These are phyloP conservation scores for Paxillus rubicundulus DNA, from an alignment of 768 basidiomycete genomes.

Conservation along the genomic window DNA sequence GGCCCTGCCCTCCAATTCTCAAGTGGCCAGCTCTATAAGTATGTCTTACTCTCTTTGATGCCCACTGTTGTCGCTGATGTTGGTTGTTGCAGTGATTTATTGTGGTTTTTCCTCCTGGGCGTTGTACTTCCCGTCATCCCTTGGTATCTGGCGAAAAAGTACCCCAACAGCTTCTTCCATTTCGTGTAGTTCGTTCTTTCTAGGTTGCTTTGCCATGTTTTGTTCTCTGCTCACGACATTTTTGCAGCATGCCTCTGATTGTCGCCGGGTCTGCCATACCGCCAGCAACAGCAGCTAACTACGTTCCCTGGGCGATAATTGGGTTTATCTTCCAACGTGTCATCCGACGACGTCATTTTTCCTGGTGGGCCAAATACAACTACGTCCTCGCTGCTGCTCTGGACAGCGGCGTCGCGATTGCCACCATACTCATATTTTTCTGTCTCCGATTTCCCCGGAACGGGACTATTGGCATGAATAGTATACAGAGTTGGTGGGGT, in stretches of 20 bases:
- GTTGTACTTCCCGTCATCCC: slow-evolving; percentile 52
- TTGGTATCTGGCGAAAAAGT: slow-evolving; percentile 51
- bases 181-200: slow-evolving; percentile 50
- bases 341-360: slow-evolving; percentile 27
- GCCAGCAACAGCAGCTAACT: slow-evolving; percentile 47
- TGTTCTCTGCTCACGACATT: not conserved
- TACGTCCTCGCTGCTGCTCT: slow-evolving; percentile 33
- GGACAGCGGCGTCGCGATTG: slow-evolving; percentile 23
- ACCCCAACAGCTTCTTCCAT: slow-evolving; percentile 55
- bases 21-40: slow-evolving; percentile 30
- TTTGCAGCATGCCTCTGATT: slow-evolving; percentile 34
- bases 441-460: slow-evolving; percentile 32
- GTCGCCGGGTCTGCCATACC: slow-evolving; percentile 42
- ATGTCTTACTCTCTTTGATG: too few relatives aligned
- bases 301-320: slow-evolving; percentile 42
- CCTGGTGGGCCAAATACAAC: slow-evolving; percentile 30
- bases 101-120: slow-evolving; percentile 75
- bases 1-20: slow-evolving; percentile 69
- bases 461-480: slow-evolving; percentile 43
- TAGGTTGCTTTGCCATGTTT: not conserved
- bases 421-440: slow-evolving; percentile 22
- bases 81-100: slow-evolving; percentile 32
- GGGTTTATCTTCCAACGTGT: slow-evolving; percentile 46
- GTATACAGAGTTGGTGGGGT: slow-evolving; percentile 33
- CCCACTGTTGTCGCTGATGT: not conserved